Base-by-base conservation (phyloP, 139 green algal species). In the Nannochloris sp. region DNA sequence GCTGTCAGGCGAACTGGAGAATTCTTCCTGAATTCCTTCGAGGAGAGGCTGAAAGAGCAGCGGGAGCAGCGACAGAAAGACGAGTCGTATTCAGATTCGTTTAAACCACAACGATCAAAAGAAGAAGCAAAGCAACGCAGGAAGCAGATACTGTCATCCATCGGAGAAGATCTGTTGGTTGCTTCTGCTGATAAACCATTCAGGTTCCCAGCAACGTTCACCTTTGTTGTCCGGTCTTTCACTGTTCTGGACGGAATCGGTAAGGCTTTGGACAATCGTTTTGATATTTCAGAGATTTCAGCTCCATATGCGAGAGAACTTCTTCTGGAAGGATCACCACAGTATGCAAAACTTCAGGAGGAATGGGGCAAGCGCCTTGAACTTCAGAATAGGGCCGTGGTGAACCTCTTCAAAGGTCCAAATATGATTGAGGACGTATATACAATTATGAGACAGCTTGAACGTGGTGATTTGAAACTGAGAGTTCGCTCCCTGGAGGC, bases 221-320 rank as follows among this genome's bases (percentile, higher is more conserved):
- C 91, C 9, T 96, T 97, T 73, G 91, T 96, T 23, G 78, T 85
- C 53, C 73, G 87, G n/a, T 85, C 80, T 44, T 95, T 95, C 69
- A 89, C 83, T 6, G 89, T 96, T 30, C 82, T 99, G 58, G 93
- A 99, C 71, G 93, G 93, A 76, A 97, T 99, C 67, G 93, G 93
- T 78, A 97, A 97, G 83, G 72, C 61, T 6, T 80, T 97, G 33
- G 81, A 95, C 80, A 77, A 87, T n/a, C 75, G 84, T 36, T 99
- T 99, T 72, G 93, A 99, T 87, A 98, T 99, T 78, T 88, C 72
- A 10, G 92, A 98, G 73, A 98, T 99, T 59, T 75, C 70, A 69
- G 83, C 86, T 36, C 93, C 93, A 6, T 98, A 97, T 73, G 93
- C 92, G 1, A 76, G 87, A 16, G 82, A 88, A 36, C 85, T 96